Evolutionary conservation across 805 yeast species (phyloP).

Genomic region (Wickerhamiella shivajii): DNA sequence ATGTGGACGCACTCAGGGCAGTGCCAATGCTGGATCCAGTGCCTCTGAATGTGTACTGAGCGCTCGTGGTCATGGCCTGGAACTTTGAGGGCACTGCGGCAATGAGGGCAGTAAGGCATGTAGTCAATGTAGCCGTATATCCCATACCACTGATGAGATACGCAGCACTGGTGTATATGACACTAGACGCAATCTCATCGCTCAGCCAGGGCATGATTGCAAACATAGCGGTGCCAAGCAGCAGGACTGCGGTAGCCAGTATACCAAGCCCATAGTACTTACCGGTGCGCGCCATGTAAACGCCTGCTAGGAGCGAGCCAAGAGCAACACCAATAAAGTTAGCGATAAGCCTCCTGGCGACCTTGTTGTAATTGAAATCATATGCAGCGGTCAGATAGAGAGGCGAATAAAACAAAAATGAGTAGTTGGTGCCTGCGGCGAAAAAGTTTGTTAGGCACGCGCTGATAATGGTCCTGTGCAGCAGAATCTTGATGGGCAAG

Average conservation of each 20-base stretch:
- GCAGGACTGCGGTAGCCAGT: slow-evolving; percentile 33
- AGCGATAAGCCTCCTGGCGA: slow-evolving; percentile 37
- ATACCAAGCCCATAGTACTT: slow-evolving; percentile 38
- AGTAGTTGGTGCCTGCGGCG: slow-evolving; percentile 50
- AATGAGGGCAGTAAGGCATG: slow-evolving; percentile 58
- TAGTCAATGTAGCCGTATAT: slow-evolving; percentile 52
- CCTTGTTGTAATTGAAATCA: slow-evolving; percentile 54
- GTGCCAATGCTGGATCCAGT: slow-evolving; percentile 82
- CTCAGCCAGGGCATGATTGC: slow-evolving; percentile 27
- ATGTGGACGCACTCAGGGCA: slow-evolving; percentile 50
- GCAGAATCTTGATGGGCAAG: slow-evolving; percentile 44
- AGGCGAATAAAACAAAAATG: slow-evolving; percentile 57
- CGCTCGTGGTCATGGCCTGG: slow-evolving; percentile 80
- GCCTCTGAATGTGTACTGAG: slow-evolving; percentile 77
- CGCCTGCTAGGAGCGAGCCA: slow-evolving; percentile 56
- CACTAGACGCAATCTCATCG: slow-evolving; percentile 42
- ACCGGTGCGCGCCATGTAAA: slow-evolving; percentile 55
- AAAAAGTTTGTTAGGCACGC: slow-evolving; percentile 60
- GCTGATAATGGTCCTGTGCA: slow-evolving; percentile 44
- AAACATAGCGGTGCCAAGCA: slow-evolving; percentile 18
- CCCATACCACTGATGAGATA: slow-evolving; percentile 45
- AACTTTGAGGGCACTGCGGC: slow-evolving; percentile 53
- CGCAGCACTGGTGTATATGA: slow-evolving; percentile 29
- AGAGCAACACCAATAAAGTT: slow-evolving; percentile 54
- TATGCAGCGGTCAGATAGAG: slow-evolving; percentile 61